phyloP scores from a whole-genome alignment of 352 stramenopile genomes.

The Phytophthora sansomeana region DNA sequence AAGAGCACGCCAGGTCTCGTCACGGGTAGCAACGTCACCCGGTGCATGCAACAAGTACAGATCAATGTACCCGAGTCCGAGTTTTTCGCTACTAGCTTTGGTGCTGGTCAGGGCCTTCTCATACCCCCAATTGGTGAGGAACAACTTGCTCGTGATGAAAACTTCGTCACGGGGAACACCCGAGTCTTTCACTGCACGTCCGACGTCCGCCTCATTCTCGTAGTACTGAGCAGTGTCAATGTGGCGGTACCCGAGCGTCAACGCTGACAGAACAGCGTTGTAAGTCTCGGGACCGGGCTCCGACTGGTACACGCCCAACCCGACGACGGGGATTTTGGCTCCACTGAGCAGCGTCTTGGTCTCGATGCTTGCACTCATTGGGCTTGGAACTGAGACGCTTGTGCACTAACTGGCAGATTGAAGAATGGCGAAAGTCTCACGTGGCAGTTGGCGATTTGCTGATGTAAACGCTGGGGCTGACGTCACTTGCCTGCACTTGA shows the following conservation, averaged over 20 bases:
- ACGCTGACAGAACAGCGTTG: constrained; percentile 54
- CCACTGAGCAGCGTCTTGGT: constrained; percentile 57
- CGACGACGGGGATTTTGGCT: constrained; percentile 53
- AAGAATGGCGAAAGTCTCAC: constrained; percentile 18
- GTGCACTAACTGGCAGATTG: constrained; percentile 14
- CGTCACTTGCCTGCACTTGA: constrained; percentile 2
- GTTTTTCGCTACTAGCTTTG: constrained; percentile 54
- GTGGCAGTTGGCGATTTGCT: not conserved
- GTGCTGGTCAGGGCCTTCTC: constrained; percentile 63
- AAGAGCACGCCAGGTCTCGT: constrained; percentile 61
- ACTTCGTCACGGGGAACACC: constrained; percentile 74
- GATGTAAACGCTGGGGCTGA: constrained; percentile 6
- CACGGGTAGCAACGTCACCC: constrained; percentile 45
- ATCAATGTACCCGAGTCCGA: constrained; percentile 85
- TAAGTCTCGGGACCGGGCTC: constrained; percentile 59
- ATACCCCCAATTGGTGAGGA: constrained; percentile 67
- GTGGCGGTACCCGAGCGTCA: constrained; percentile 87
- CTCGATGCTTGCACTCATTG: constrained; percentile 11
- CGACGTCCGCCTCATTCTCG: constrained; percentile 89
- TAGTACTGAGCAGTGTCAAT: constrained; percentile 92
- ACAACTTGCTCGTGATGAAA: constrained; percentile 89
- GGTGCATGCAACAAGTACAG: constrained; percentile 81
- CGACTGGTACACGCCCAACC: constrained; percentile 64
- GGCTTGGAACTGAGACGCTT: not conserved
- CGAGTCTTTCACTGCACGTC: constrained; percentile 71